Evolutionary conservation across 768 basidiomycete species (phyloP).

Genomic region (Podaxis carcinomalis): DNA sequence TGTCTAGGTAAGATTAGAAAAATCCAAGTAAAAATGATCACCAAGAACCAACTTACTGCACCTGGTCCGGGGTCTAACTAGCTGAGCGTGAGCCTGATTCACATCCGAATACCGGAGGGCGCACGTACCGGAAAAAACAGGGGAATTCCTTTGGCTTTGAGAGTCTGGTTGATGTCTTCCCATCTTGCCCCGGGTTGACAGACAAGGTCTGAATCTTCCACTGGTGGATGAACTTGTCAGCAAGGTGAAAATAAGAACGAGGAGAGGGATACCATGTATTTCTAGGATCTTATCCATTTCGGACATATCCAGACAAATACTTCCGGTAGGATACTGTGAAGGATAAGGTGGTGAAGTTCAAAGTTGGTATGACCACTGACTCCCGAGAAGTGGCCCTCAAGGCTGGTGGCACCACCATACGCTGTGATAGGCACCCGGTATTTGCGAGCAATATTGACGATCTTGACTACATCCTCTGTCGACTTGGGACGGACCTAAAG

Average conservation of each 20-base stretch:
- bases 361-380: slow-evolving; percentile 32
- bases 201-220: slow-evolving; percentile 66
- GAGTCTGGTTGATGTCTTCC: slow-evolving; percentile 70
- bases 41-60: slow-evolving; percentile 41
- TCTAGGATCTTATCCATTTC: slow-evolving; percentile 78
- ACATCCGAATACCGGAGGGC: not conserved
- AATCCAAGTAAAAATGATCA: not conserved
- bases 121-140: slow-evolving; percentile 76
- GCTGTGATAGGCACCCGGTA: slow-evolving; percentile 75
- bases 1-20: slow-evolving; percentile 36
- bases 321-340: slow-evolving; percentile 44
- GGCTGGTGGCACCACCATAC: slow-evolving; percentile 80
- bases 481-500: slow-evolving; percentile 50
- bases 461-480: slow-evolving; percentile 79
- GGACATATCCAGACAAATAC: slow-evolving; percentile 81
- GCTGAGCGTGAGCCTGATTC: not conserved
- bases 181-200: slow-evolving; percentile 76
- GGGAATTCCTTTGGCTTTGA: slow-evolving; percentile 67
- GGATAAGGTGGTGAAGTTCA: not conserved
- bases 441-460: slow-evolving; percentile 73
- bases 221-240: slow-evolving; percentile 27
- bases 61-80: slow-evolving; percentile 73
- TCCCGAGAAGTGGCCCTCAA: slow-evolving; percentile 84
- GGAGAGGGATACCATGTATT: slow-evolving; percentile 53
- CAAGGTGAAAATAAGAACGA: not conserved